Conservation (phyloP, 768 basidiomycete species). For the Naematelia aurantialba region DNA sequence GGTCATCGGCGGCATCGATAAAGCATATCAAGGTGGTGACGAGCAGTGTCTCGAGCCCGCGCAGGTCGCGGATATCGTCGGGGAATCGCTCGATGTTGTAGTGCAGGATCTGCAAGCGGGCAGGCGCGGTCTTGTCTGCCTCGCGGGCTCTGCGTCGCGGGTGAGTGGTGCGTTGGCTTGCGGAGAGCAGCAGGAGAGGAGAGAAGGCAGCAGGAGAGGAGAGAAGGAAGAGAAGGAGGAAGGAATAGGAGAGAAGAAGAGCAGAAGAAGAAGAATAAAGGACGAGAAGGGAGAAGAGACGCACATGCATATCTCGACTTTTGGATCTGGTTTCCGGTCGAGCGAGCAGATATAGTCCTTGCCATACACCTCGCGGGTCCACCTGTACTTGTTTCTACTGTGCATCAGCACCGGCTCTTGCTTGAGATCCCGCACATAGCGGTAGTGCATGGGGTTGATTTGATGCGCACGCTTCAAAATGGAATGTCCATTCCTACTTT, state of each 20-base stretch:
- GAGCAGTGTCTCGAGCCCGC: conserved; percentile 40
- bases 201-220: not conserved
- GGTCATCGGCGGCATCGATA: conserved; percentile 38
- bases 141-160: conserved; percentile 30
- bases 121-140: conserved; percentile 37
- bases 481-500: conserved; percentile 47
- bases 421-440: not conserved
- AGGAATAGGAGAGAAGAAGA: not conserved
- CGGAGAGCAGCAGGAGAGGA: not conserved
- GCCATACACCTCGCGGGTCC: conserved; percentile 35
- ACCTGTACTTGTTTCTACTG: conserved; percentile 39
- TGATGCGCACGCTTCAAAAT: conserved; percentile 37
- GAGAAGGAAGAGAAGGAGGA: not conserved
- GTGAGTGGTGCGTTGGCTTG: not conserved
- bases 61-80: conserved; percentile 42
- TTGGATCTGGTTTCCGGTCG: conserved; percentile 47
- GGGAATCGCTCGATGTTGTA: conserved; percentile 49
- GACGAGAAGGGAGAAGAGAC: not conserved
- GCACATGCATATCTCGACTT: conserved; percentile 48
- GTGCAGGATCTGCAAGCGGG: conserved; percentile 44
- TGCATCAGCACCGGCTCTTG: not conserved
- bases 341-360: conserved; percentile 46
- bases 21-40: conserved; percentile 31
- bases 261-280: not conserved
- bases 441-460: not conserved